Percentiles rank a stretch among this genome's conserved stretches.
These are phyloP conservation scores for Amphirosellinia nigrospora DNA, from an alignment of 495 filamentous ascomycete genomes.

Conservation along the genomic window DNA sequence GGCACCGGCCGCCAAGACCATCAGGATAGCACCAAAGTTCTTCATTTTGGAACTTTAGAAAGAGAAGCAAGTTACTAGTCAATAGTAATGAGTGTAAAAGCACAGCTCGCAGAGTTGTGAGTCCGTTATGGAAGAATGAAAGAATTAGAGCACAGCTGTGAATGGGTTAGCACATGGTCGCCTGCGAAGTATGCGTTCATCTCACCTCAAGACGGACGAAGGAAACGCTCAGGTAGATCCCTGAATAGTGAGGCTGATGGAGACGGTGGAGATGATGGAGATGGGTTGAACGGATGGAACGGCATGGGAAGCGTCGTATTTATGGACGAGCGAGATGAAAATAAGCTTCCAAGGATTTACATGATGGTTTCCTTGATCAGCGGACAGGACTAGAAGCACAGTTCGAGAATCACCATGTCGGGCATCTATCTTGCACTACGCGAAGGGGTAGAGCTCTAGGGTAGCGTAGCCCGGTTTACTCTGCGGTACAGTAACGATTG, in stretches of 20 bases:
- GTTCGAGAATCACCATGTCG: background rate
- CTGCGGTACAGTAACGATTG: background rate
- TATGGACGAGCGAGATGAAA: constrained; percentile 36
- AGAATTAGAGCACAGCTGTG: constrained; percentile 48
- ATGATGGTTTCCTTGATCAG: constrained; percentile 20
- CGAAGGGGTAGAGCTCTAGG: background rate
- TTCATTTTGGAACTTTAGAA: constrained; percentile 47
- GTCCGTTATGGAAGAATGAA: constrained; percentile 27
- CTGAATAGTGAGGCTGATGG: constrained; percentile 31
- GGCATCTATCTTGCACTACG: background rate
- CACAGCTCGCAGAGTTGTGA: constrained; percentile 18
- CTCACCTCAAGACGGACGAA: constrained; percentile 30
- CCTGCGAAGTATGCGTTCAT: constrained; percentile 21
- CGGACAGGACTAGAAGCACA: constrained; percentile 6
- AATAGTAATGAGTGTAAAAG: constrained; percentile 16
- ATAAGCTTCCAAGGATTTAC: constrained; percentile 28
- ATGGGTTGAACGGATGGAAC: constrained; percentile 24
- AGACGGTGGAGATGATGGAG: constrained; percentile 36
- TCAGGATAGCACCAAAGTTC: constrained; percentile 45
- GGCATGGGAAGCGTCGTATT: constrained; percentile 32
- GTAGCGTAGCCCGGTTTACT: background rate
- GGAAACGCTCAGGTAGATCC: constrained; percentile 28
- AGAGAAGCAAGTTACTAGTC: constrained; percentile 24
- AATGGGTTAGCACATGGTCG: constrained; percentile 23
- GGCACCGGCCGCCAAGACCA: constrained; percentile 43